Evolutionary conservation across 1,284 basidiomycete species (phyloP).

Genomic region (Malassezia yamatoensis): DNA sequence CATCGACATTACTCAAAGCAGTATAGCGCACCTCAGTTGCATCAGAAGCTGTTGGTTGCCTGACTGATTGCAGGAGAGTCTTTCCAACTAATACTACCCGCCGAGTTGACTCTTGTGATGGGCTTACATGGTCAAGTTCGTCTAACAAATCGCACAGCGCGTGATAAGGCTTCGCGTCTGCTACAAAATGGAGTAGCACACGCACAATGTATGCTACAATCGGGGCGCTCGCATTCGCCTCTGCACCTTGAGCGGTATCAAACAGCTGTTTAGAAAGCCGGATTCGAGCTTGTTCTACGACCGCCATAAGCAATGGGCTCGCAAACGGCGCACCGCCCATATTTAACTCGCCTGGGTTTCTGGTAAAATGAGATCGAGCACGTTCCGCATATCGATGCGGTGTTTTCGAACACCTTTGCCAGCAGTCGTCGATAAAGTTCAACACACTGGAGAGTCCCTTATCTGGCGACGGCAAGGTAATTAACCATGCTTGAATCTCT

Average conservation of each 20-base stretch:
- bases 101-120: neutral
- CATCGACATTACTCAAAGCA: neutral
- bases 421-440: conserved; percentile 72
- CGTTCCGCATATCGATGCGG: conserved; percentile 81
- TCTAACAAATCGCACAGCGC: neutral
- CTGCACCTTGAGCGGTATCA: conserved; percentile 55
- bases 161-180: neutral
- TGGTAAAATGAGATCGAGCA: conserved; percentile 44
- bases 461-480: conserved; percentile 53
- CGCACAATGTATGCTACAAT: conserved; percentile 11
- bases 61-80: neutral
- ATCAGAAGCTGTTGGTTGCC: too few relatives aligned
- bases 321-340: conserved; percentile 33
- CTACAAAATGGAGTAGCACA: conserved; percentile 52
- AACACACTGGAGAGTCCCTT: conserved; percentile 56
- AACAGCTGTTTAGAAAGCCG: conserved; percentile 51
- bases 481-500: conserved; percentile 69
- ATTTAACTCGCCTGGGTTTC: neutral
- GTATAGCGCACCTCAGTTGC: neutral
- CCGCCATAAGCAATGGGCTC: conserved; percentile 60
- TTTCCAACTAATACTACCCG: neutral
- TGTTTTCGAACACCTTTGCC: conserved; percentile 70
- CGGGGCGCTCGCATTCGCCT: conserved; percentile 6
- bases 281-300: conserved; percentile 49
- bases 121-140: neutral